Conservation (phyloP, 805 yeast genomes). For the Yamadazyma philogaea region DNA sequence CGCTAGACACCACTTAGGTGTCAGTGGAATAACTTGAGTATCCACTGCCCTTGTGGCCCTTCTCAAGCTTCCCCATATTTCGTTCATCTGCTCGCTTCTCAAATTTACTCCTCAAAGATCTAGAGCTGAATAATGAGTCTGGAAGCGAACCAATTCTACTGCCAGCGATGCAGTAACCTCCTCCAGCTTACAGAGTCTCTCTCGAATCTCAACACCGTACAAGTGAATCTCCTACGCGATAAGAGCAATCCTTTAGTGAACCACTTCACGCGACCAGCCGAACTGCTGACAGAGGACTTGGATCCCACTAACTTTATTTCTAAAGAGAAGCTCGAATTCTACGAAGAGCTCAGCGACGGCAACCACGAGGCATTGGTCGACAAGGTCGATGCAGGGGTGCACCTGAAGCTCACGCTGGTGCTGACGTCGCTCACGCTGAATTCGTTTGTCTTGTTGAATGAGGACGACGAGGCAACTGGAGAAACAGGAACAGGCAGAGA, state of each 20-base stretch:
- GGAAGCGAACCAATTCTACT: conserved; percentile 22
- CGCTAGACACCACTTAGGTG: too few species aligned
- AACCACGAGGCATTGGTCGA: not conserved
- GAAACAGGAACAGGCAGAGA: conserved; percentile 1
- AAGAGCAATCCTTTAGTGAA: conserved; percentile 18
- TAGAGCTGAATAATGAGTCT: not conserved
- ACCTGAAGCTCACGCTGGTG: conserved; percentile 12
- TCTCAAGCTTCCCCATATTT: too few species aligned
- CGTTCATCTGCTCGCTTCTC: not conserved
- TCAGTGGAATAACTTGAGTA: too few species aligned
- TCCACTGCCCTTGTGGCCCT: too few species aligned
- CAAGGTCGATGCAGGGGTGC: not conserved
- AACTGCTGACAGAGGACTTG: conserved; percentile 14
- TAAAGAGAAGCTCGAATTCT: conserved; percentile 34
- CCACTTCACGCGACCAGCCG: not conserved
- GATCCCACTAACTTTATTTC: conserved; percentile 37
- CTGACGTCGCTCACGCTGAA: conserved; percentile 19
- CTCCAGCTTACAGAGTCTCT: conserved; percentile 55
- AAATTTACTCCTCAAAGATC: not conserved
- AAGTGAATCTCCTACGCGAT: conserved; percentile 49
- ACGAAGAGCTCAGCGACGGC: conserved; percentile 23
- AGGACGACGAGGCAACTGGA: conserved; percentile 6
- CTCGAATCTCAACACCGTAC: conserved; percentile 50
- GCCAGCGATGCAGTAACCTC: conserved; percentile 65
- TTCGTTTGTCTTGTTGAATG: conserved; percentile 20